These are phyloP conservation scores for Stereocaulon alpinum DNA, from an alignment of 495 filamentous ascomycete genomes.

Conservation along the genomic window DNA sequence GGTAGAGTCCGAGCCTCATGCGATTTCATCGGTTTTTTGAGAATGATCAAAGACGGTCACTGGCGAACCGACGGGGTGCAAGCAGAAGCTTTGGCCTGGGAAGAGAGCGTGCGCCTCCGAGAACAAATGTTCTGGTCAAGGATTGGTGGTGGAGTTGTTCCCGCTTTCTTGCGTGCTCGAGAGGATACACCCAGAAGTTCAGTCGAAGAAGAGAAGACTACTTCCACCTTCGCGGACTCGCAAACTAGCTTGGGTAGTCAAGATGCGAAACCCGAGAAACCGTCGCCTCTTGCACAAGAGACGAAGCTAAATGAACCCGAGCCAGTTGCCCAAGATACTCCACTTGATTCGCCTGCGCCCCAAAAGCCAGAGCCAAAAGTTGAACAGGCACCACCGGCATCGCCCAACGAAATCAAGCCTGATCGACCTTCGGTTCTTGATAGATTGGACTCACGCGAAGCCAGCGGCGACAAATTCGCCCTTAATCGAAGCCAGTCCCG, in stretches of 20 bases:
- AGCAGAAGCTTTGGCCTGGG: conserved; percentile 78
- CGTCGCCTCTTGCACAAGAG: conserved; percentile 1
- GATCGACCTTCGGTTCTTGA: not conserved
- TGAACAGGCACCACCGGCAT: not conserved
- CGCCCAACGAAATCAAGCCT: not conserved
- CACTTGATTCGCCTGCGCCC: not conserved
- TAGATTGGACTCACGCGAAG: not conserved
- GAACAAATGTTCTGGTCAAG: conserved; percentile 96
- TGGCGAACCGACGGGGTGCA: conserved; percentile 66
- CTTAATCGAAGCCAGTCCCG: conserved; percentile 8
- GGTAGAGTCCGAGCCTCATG: conserved; percentile 74
- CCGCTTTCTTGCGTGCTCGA: conserved; percentile 35
- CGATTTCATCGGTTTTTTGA: conserved; percentile 83
- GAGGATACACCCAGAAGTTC: conserved; percentile 20
- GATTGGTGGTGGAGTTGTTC: conserved; percentile 80
- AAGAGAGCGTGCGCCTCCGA: conserved; percentile 76
- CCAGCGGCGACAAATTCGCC: conserved; percentile 1
- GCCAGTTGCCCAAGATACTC: not conserved
- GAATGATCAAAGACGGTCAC: conserved; percentile 81
- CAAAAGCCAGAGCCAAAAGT: not conserved
- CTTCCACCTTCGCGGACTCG: conserved; percentile 1
- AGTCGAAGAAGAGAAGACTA: conserved; percentile 15
- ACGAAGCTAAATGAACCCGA: not conserved
- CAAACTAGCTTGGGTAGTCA: conserved; percentile 3
- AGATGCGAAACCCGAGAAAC: conserved; percentile 2